phyloP scores from a whole-genome alignment of 176 grass and related monocot genomes.

The Themeda triandra region DNA sequence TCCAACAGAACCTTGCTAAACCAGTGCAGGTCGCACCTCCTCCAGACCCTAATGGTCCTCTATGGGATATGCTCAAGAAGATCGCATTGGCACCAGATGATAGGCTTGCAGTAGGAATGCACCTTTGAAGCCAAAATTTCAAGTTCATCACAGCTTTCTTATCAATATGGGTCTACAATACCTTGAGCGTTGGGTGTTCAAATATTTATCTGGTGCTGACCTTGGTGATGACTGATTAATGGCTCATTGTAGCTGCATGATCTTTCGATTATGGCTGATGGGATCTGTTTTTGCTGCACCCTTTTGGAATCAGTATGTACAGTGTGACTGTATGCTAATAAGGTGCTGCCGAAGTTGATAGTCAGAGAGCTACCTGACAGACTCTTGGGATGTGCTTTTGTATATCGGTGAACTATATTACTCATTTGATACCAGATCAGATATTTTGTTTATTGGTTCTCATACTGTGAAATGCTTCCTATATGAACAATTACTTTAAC shows the following conservation, averaged over 20 bases:
- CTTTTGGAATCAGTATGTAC: not conserved
- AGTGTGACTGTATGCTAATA: not conserved
- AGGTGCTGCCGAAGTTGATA: not conserved
- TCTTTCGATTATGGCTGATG: not conserved
- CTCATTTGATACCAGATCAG: too few species aligned
- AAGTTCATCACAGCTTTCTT: not conserved
- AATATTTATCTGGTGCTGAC: not conserved
- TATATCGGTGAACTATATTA: not conserved
- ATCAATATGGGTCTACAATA: slow-evolving; percentile 2
- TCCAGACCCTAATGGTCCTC: not conserved
- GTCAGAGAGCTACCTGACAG: not conserved
- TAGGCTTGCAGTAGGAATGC: not conserved
- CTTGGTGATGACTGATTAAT: not conserved
- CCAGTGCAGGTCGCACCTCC: not conserved
- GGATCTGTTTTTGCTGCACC: not conserved
- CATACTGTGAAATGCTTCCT: too few species aligned
- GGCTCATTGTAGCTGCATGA: not conserved
- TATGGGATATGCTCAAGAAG: slow-evolving; percentile 14
- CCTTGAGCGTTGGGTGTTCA: not conserved
- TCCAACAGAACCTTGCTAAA: not conserved
- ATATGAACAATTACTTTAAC: too few species aligned
- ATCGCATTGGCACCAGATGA: not conserved
- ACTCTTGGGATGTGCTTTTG: not conserved
- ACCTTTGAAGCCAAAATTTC: slow-evolving; percentile 20
- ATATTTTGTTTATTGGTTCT: too few species aligned